Evolutionary conservation across 164 flowering plant genomes (phyloP), one percentile per base, ranked within the genome.

Genomic region (Dillenia turbinata): DNA sequence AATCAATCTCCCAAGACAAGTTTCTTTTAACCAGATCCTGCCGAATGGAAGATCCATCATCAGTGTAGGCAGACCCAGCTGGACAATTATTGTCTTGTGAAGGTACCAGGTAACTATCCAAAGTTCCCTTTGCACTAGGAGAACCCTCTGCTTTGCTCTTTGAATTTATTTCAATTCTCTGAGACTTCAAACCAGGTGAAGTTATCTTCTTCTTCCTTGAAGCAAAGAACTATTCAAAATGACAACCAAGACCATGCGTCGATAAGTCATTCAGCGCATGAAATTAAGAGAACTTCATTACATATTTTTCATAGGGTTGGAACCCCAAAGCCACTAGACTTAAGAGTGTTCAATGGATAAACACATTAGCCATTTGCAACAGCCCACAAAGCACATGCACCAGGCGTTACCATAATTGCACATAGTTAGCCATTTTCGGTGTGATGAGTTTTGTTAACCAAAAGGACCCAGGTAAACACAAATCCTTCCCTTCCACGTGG

Each of bases 111-210:
- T 62, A 87, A 51, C 66, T 73, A 47, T 85, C 84, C 78, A 89
- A 69, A 51, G 82, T 81, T 56, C 86, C 84, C 73, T 93, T 90
- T 33, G 79, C 70, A 62, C 80, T 72, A 13, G 96, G 96, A 48
- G 94, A 89, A n/a, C 75, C 80, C 57, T 77, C 81, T 10, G 59
- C 54, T 10, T 47, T 49, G 14, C 1, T 52, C 63, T 60, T 81
- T 2, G 65, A 68, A 72, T 74, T 77, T 57, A 72, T 80, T 14
- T 75, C 82, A 19, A 12, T 22, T 67, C 71, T 75, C 66, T 69
- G 77, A 12, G 77, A 66, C 68, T 84, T 85, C 44, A 60, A 51
- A 58, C 52, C 24, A 11, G 93, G 93, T 12, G 95, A 82, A 15
- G 48, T 1, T 17, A 73, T 14, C 71, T 84, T 86, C 78, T 80